Conservation (phyloP, 2,329 filamentous ascomycete genomes). For the Fusarium euwallaceae region DNA sequence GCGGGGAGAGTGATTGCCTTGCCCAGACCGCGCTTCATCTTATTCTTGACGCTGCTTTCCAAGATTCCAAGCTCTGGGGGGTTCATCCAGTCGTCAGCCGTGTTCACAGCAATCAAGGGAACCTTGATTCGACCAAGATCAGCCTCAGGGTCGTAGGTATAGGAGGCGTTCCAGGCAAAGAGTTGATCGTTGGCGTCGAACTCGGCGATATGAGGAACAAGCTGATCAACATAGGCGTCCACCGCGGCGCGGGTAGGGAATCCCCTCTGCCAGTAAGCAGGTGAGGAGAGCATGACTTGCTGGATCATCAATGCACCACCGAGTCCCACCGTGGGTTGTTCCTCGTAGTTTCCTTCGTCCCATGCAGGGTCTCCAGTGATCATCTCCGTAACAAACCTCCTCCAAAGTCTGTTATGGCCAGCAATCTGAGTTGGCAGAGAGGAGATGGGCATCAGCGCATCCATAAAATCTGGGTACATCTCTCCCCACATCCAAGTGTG, state of each 20-base stretch:
- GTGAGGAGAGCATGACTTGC: conserved; percentile 22
- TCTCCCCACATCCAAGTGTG: conserved; percentile 29
- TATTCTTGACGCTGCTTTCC: neutral
- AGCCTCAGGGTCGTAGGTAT: conserved; percentile 8
- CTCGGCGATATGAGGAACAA: conserved; percentile 1
- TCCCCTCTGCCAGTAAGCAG: conserved; percentile 15
- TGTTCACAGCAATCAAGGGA: conserved; percentile 29
- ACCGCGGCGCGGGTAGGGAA: conserved; percentile 17
- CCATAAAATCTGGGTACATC: conserved; percentile 1
- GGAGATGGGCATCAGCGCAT: conserved; percentile 27
- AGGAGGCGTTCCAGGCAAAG: conserved; percentile 29
- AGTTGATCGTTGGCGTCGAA: conserved; percentile 29
- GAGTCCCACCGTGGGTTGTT: conserved; percentile 5
- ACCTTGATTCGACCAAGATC: conserved; percentile 9
- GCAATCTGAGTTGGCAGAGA: conserved; percentile 18
- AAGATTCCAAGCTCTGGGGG: conserved; percentile 15
- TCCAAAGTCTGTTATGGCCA: conserved; percentile 22
- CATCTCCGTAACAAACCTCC: conserved; percentile 28
- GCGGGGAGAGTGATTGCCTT: conserved; percentile 2
- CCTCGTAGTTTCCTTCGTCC: conserved; percentile 11
- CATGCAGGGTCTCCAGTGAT: conserved; percentile 22
- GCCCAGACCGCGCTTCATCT: conserved; percentile 15
- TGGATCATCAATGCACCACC: conserved; percentile 20
- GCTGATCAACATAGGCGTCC: conserved; percentile 3
- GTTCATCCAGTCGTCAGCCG: conserved; percentile 32